phyloP scores from a whole-genome alignment of 768 basidiomycete genomes.

The Filobasidium floriforme region DNA sequence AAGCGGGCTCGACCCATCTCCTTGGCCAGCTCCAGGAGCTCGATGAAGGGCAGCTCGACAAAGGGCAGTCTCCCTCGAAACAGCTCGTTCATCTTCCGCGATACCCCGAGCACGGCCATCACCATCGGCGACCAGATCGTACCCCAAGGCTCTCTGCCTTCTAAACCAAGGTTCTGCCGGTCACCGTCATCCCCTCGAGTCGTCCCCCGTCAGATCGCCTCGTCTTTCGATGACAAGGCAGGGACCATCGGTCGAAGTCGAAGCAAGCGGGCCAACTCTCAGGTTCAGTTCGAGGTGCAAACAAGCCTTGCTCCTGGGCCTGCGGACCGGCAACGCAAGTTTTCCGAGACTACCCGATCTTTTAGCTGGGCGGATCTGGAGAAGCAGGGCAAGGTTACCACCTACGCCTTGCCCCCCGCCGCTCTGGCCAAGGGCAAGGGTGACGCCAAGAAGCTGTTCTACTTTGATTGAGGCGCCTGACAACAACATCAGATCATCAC shows the following conservation, averaged over 20 bases:
- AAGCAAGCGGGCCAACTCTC: neutral
- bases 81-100: slow-evolving; percentile 2
- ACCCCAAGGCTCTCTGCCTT: neutral
- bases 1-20: neutral
- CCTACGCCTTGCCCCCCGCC: slow-evolving; percentile 2
- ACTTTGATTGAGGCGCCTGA: slow-evolving; percentile 1
- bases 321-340: neutral
- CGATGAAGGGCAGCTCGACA: neutral
- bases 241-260: neutral
- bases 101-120: neutral
- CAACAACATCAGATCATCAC: neutral
- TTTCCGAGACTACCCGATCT: neutral
- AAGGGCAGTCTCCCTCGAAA: neutral
- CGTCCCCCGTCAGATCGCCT: neutral
- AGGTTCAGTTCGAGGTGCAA: too few species aligned
- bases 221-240: neutral
- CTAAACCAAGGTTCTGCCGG: neutral
- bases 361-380: slow-evolving; percentile 7
- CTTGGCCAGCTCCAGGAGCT: neutral
- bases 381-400: slow-evolving; percentile 1
- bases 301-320: neutral
- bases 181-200: neutral
- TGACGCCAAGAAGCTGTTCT: slow-evolving; percentile 4
- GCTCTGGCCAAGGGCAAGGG: neutral
- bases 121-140: slow-evolving; percentile 5